A percentile compares a stretch with the other conserved stretches of the same genome.
These are phyloP conservation scores for Metschnikowia kofuensis DNA, from an alignment of 805 yeast genomes.

Conservation along the genomic window DNA sequence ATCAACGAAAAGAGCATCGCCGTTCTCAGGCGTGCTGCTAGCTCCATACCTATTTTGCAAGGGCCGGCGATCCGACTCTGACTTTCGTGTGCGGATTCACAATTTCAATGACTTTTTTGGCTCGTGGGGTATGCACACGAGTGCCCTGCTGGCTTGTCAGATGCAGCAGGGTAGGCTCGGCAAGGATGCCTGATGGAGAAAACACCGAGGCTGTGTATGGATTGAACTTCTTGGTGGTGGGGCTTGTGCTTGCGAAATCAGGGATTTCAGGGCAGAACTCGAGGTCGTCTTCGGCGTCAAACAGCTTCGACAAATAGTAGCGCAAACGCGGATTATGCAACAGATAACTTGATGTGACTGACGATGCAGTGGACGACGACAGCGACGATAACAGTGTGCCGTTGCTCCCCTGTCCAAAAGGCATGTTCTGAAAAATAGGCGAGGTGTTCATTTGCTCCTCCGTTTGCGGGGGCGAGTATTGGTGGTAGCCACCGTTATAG, in stretches of 20 bases:
- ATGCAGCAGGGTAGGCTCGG: conserved; percentile 4
- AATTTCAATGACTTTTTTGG: conserved; percentile 58
- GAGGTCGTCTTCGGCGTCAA: conserved; percentile 60
- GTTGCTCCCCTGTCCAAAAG: conserved; percentile 17
- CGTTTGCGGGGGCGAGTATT: conserved; percentile 30
- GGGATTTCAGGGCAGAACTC: conserved; percentile 64
- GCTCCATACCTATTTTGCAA: conserved; percentile 6
- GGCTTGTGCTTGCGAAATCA: conserved; percentile 27
- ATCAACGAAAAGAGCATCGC: conserved; percentile 1
- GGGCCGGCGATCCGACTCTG: conserved; percentile 52
- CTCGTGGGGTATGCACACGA: conserved; percentile 53
- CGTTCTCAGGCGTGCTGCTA: background rate
- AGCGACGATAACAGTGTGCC: conserved; percentile 15
- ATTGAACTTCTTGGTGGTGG: conserved; percentile 51
- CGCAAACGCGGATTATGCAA: conserved; percentile 51
- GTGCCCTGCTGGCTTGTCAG: conserved; percentile 2
- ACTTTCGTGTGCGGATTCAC: conserved; percentile 61
- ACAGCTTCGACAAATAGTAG: conserved; percentile 56
- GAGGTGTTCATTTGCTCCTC: conserved; percentile 25
- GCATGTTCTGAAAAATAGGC: conserved; percentile 30
- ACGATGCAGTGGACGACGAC: conserved; percentile 13
- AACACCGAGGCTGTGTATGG: conserved; percentile 66
- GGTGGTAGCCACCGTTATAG: conserved; percentile 28
- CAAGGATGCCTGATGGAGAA: conserved; percentile 39
- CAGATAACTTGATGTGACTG: conserved; percentile 27